Base-by-base conservation (phyloP, 352 stramenopile species). In the Globisporangium ultimum region DNA sequence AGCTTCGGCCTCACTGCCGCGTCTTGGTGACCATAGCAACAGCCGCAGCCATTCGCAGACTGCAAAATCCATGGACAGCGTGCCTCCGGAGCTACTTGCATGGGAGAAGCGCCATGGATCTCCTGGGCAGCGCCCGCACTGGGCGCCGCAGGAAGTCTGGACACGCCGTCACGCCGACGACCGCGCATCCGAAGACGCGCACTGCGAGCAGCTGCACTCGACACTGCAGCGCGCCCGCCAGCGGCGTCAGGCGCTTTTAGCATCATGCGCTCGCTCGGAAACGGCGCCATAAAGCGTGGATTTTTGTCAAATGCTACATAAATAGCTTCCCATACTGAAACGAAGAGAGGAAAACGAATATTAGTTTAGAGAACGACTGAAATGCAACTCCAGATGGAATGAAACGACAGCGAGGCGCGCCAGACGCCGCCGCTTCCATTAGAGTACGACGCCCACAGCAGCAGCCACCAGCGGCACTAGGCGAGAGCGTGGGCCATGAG, bases 121-220 rank as follows among this genome's bases (percentile, higher is more conserved):
- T 40, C n/a, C 28, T 36, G 8, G 2, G 28, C 28, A 18, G n/a
- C 60, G 54, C 3, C 60, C 64, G 17, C 38, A 45, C 13, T 80
- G 71, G 71, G 22, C 60, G 3, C 40, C 63, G 1, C 62, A 55
- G 17, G 36, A 69, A 9, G 54, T 77, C 13, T 63, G 32, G 47
- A 66, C 53, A 4, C 53, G 41, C 5, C 53, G 67, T 6, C 42
- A 48, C 36, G 56, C 13, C 28, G 20, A 5, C 60, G 72, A 21
- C 55, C 55, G 15, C 53, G 22, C 54, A 36, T 21, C 48, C 22
- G 58, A 41, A 11, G 50, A 71, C 7, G 53, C 28, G 2, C 61
- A 76, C 40, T 74, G 66, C 24, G 41, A 60, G 20, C 18, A 50
- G 9, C 53, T 74, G 28, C 55, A 62, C 40, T 53, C 64, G 21